phyloP scores from a whole-genome alignment of 108 stramenopile species.

The Nitzschia sp. region DNA sequence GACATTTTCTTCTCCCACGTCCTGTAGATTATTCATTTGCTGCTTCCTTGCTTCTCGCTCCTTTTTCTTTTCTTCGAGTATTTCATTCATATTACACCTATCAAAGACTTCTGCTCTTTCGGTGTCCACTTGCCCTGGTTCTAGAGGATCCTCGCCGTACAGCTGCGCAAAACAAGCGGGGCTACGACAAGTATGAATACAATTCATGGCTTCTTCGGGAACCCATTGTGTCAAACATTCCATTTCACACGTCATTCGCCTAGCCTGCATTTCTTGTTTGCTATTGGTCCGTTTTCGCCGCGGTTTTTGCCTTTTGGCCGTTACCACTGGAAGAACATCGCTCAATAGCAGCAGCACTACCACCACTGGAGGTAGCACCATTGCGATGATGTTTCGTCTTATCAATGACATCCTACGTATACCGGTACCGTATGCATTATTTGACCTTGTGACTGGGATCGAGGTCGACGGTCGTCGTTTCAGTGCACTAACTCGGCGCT shows the following conservation, averaged over 20 bases:
- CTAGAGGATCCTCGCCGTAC: slow-evolving; percentile 25
- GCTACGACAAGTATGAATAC: slow-evolving; percentile 28
- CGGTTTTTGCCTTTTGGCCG: neutral
- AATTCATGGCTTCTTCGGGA: slow-evolving; percentile 30
- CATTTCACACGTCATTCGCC: slow-evolving; percentile 1
- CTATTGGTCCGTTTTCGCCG: neutral
- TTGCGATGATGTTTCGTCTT: no score
- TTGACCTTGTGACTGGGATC: no score
- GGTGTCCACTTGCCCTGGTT: slow-evolving; percentile 40
- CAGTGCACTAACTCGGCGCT: no score
- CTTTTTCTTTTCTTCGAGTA: slow-evolving; percentile 6
- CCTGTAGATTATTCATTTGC: neutral
- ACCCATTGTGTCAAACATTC: neutral
- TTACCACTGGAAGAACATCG: neutral
- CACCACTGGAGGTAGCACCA: no score
- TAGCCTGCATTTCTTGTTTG: neutral
- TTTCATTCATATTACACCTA: slow-evolving; percentile 18
- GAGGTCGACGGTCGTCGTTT: no score
- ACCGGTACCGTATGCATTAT: no score
- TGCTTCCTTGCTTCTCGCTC: slow-evolving; percentile 1
- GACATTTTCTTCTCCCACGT: no score
- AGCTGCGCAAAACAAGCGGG: slow-evolving; percentile 31
- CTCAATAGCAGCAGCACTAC: no score
- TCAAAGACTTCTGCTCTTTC: slow-evolving; percentile 21
- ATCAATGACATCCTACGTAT: no score